Evolutionary conservation across 306 rosid species (phyloP).

Genomic region (Pueraria montana): DNA sequence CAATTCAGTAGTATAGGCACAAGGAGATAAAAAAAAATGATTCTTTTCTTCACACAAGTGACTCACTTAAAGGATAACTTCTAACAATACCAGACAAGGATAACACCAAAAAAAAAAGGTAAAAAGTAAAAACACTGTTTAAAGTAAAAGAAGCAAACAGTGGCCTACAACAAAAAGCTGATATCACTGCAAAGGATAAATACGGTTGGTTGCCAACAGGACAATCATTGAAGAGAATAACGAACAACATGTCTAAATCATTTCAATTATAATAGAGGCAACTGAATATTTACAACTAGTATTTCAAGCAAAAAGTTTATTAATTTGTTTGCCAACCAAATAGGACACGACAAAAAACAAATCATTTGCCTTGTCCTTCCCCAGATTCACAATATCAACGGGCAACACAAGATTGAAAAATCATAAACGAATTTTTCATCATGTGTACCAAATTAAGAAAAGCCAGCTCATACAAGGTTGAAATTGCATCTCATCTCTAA

Average conservation of each 20-base stretch:
- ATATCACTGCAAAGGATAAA: conserved; percentile 32
- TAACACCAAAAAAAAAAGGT: conserved; percentile 10
- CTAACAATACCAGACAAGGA: conserved; percentile 50
- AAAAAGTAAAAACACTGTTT: conserved; percentile 40
- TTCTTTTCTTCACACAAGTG: conserved; percentile 52
- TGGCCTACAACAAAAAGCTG: conserved; percentile 41
- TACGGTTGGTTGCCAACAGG: conserved; percentile 34
- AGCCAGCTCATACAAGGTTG: not conserved
- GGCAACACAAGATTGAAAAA: not conserved
- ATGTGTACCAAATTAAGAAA: conserved; percentile 33
- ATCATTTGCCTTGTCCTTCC: conserved; percentile 34
- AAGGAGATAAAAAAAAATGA: conserved; percentile 44
- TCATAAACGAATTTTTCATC: conserved; percentile 9
- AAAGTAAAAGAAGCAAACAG: conserved; percentile 42
- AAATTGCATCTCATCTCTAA: conserved; percentile 11
- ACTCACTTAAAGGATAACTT: conserved; percentile 54
- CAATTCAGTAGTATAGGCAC: conserved; percentile 34
- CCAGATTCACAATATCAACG: conserved; percentile 36
- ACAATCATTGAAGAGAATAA: conserved; percentile 37
- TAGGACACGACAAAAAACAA: conserved; percentile 20
- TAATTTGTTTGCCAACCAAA: conserved; percentile 8
- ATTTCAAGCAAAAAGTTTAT: not conserved
- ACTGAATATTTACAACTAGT: conserved; percentile 14
- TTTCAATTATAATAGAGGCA: conserved; percentile 39
- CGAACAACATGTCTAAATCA: conserved; percentile 23